Evolutionary conservation across 345 rosid species (phyloP).

Genomic region (Syzygium oleosum): DNA sequence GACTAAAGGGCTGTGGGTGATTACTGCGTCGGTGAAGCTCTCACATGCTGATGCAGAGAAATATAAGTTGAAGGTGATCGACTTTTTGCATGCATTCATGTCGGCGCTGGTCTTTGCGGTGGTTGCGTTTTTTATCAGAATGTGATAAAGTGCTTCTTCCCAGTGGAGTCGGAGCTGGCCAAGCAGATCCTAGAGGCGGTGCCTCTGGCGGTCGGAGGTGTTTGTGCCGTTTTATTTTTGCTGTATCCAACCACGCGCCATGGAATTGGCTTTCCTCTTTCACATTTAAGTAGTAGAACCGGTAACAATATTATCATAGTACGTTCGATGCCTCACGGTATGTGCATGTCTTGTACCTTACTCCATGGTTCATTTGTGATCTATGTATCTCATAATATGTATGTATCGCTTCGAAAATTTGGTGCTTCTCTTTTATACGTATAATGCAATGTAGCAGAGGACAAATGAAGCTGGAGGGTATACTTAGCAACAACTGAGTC

Average conservation of each 20-base stretch:
- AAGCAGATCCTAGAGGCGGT: background rate
- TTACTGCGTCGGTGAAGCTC: constrained; percentile 29
- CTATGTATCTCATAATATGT: background rate
- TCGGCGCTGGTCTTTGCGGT: constrained; percentile 37
- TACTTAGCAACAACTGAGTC: background rate
- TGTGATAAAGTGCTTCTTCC: constrained; percentile 34
- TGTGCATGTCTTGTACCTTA: background rate
- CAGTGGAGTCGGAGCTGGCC: background rate
- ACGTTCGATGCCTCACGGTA: background rate
- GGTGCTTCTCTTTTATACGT: background rate
- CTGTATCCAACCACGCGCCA: background rate
- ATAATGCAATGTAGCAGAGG: background rate
- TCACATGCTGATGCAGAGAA: constrained; percentile 19
- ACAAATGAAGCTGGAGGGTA: background rate
- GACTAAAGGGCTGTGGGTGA: constrained; percentile 30
- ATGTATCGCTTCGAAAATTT: background rate
- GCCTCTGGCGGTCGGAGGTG: background rate
- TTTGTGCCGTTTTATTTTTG: background rate
- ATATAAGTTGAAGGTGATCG: constrained; percentile 33
- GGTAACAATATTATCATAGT: background rate
- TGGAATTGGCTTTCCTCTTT: background rate
- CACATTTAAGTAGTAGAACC: background rate
- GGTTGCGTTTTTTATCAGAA: constrained; percentile 15
- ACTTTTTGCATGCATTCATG: constrained; percentile 48
- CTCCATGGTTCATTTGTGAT: background rate